phyloP scores from a whole-genome alignment of 2,329 filamentous ascomycete genomes.

The Hypomyces perniciosus region DNA sequence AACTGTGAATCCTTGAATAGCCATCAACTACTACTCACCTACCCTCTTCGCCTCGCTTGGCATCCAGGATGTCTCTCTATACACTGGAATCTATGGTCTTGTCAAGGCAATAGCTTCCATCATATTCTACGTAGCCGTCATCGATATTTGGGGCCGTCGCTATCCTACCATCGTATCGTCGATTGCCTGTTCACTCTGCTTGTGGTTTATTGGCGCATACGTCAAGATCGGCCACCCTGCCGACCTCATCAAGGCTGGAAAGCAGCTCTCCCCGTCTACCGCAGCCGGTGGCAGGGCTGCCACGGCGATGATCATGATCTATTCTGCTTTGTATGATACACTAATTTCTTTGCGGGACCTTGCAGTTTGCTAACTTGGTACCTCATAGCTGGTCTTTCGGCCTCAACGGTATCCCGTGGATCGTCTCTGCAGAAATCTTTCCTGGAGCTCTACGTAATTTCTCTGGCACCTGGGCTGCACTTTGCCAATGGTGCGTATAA shows the following conservation, averaged over 20 bases:
- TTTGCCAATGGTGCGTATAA: conserved; percentile 30
- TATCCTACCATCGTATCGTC: conserved; percentile 42
- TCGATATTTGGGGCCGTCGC: conserved; percentile 36
- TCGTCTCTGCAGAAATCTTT: conserved; percentile 40
- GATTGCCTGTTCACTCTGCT: conserved; percentile 39
- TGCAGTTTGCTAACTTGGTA: not conserved
- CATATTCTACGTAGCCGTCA: conserved; percentile 34
- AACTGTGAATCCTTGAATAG: conserved; percentile 11
- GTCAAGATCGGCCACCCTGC: conserved; percentile 46
- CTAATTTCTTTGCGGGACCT: not conserved
- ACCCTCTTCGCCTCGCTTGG: conserved; percentile 37
- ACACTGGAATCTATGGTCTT: conserved; percentile 46
- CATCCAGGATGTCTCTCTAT: conserved; percentile 38
- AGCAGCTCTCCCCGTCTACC: conserved; percentile 35
- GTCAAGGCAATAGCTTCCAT: conserved; percentile 37
- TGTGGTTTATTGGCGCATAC: conserved; percentile 48
- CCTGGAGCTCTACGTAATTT: conserved; percentile 37
- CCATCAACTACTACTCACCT: conserved; percentile 37
- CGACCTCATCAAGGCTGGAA: conserved; percentile 36
- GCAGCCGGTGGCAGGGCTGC: conserved; percentile 44
- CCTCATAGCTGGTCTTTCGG: conserved; percentile 37
- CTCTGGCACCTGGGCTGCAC: conserved; percentile 35
- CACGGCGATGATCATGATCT: conserved; percentile 50
- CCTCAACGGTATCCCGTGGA: conserved; percentile 41
- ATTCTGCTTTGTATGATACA: conserved; percentile 42